Evolutionary conservation across 2,329 filamentous ascomycete genomes (phyloP), one percentile per base, ranked within the genome.

Genomic region (Colletotrichum karsti): DNA sequence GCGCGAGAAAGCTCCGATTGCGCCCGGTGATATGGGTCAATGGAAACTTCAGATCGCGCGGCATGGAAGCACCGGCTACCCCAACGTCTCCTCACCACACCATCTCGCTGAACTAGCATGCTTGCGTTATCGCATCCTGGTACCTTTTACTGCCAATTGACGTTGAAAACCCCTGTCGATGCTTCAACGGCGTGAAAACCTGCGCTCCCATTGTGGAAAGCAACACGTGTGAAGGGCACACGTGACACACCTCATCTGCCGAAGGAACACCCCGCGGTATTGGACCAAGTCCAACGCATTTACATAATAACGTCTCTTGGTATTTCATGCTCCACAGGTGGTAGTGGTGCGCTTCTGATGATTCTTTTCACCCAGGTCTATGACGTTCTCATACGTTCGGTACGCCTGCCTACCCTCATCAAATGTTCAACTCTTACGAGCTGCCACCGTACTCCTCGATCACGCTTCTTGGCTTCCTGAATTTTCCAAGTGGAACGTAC

Each of bases 401-500:
- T n/a, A n/a, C n/a, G n/a, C n/a, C n/a, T n/a, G n/a, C n/a, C n/a
- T n/a, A n/a, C n/a, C n/a, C n/a, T n/a, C n/a, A n/a, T n/a, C n/a
- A n/a, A n/a, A n/a, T n/a, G n/a, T n/a, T n/a, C n/a, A n/a, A n/a
- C n/a, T n/a, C n/a, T n/a, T n/a, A n/a, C 26, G 10, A 18, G 46
- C 46, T 1, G 24, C 18, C 26, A 0, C 46, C 2, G 24, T 51
- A 87, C 75, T 88, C 85, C 35, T 87, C 84, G 74, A 88, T 87
- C 1, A 88, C 84, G 24, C 58, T 63, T 15, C 41, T 28, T 5
- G 57, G 63, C 57, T 66, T 62, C 30, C 39, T 66, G 6, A 85
- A 88, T 35, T 74, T 82, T 1, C 85, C 85, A 4, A 87, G 68
- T 0, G 85, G 81, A 62, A 81, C 30, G 20, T 66, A 55, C 5